A percentile compares a stretch with the other conserved stretches of the same genome.
Evolutionary conservation across 192 early-diverging fungal genomes (phyloP).

Genomic region (Umbelopsis sp.): DNA sequence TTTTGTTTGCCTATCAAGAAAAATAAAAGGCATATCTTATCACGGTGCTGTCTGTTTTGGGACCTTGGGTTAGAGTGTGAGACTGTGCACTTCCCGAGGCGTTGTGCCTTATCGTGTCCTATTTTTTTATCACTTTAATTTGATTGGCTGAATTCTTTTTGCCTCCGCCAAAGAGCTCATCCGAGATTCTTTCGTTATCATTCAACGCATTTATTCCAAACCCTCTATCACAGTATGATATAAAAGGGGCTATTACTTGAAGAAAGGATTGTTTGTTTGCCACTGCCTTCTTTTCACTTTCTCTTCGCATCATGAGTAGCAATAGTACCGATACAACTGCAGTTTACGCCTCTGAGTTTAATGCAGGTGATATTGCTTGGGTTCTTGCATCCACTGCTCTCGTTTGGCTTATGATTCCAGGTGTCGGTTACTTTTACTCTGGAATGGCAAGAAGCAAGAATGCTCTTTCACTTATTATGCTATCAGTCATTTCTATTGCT

Average conservation of each 20-base stretch:
- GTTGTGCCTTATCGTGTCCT: not conserved
- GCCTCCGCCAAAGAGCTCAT: not conserved
- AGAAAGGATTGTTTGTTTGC: not conserved
- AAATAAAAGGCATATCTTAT: slow-evolving; percentile 10
- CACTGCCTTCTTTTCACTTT: not conserved
- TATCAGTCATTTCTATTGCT: slow-evolving; percentile 77
- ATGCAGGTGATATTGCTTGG: slow-evolving; percentile 63
- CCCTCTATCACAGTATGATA: not conserved
- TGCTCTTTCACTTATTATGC: slow-evolving; percentile 86
- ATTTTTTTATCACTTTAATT: not conserved
- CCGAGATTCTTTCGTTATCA: slow-evolving; percentile 19
- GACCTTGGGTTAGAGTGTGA: not conserved
- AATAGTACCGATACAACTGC: not conserved
- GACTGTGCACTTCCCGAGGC: not conserved
- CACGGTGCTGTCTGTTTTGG: slow-evolving; percentile 10
- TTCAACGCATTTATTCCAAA: not conserved
- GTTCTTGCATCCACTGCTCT: slow-evolving; percentile 72
- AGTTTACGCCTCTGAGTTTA: slow-evolving; percentile 9
- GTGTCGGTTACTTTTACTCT: slow-evolving; percentile 94
- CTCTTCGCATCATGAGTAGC: not conserved
- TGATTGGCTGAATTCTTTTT: not conserved
- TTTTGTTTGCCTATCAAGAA: slow-evolving; percentile 10
- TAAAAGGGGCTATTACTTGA: not conserved
- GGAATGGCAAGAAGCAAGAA: slow-evolving; percentile 94
- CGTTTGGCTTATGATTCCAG: slow-evolving; percentile 95